A percentile compares a stretch with the other conserved stretches of the same genome.
Conservation (phyloP, 2,329 filamentous ascomycete species). For the Sporothrix globosa region DNA sequence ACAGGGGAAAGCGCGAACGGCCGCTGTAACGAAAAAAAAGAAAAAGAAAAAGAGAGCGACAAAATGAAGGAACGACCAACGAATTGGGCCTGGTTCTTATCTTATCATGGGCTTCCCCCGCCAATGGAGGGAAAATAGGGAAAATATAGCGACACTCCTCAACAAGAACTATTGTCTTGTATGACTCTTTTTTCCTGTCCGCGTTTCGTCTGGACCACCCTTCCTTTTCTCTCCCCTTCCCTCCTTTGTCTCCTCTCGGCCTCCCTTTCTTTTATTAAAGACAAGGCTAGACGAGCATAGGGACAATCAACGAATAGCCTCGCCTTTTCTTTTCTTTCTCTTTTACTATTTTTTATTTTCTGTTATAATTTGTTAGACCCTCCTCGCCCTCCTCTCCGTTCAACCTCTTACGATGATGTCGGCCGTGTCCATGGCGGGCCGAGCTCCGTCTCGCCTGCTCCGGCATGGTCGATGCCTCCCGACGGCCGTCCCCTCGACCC, state of each 20-base stretch:
- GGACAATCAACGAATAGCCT: constrained; percentile 14
- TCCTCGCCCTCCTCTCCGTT: constrained; percentile 18
- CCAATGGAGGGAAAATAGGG: constrained; percentile 28
- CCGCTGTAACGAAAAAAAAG: background rate
- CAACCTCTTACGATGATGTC: constrained; percentile 39
- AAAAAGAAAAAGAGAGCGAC: background rate
- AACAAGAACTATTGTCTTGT: constrained; percentile 21
- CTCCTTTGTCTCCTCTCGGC: constrained; percentile 6
- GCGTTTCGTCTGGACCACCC: constrained; percentile 2
- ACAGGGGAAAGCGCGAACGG: constrained; percentile 25
- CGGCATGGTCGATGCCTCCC: constrained; percentile 58
- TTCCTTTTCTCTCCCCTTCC: constrained; percentile 5
- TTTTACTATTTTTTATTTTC: constrained; percentile 13
- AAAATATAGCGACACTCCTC: constrained; percentile 31
- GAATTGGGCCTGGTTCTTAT: constrained; percentile 31
- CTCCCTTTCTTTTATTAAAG: constrained; percentile 3
- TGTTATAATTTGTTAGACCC: background rate
- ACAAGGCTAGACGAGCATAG: constrained; percentile 17
- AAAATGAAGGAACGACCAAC: constrained; percentile 10
- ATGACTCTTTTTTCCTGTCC: constrained; percentile 33
- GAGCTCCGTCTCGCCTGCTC: constrained; percentile 59
- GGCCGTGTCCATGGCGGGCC: constrained; percentile 53
- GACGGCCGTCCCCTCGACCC: constrained; percentile 49
- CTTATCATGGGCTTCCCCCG: constrained; percentile 34
- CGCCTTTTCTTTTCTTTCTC: background rate